These are phyloP conservation scores for Phialophora macrospora DNA, from an alignment of 2,329 filamentous ascomycete species.

Conservation along the genomic window DNA sequence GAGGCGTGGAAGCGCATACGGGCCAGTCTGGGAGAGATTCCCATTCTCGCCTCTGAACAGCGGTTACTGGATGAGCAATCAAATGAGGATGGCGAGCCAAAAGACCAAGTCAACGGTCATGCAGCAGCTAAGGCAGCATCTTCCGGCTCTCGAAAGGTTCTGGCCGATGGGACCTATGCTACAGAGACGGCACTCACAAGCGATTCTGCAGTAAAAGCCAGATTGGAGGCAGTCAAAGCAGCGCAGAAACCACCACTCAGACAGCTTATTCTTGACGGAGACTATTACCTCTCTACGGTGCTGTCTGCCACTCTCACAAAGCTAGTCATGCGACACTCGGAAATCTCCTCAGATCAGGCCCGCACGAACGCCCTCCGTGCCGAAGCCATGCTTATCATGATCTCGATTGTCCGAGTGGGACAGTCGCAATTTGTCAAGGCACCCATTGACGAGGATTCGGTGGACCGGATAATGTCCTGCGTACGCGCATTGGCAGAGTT, in stretches of 20 bases:
- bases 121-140: conserved; percentile 72
- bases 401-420: conserved; percentile 95
- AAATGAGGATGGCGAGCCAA: conserved; percentile 67
- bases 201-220: conserved; percentile 84
- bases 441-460: conserved; percentile 94
- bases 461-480: conserved; percentile 98
- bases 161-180: conserved; percentile 96
- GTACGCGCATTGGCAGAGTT: conserved; percentile 92
- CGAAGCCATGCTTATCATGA: conserved; percentile 99
- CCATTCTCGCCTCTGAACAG: conserved; percentile 93
- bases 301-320: conserved; percentile 96
- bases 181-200: conserved; percentile 96
- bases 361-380: conserved; percentile 93
- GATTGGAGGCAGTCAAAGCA: conserved; percentile 93
- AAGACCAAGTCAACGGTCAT: conserved; percentile 78
- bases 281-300: conserved; percentile 94
- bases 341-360: conserved; percentile 82
- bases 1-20: conserved; percentile 97
- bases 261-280: conserved; percentile 93
- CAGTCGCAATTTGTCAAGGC: conserved; percentile 99
- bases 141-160: conserved; percentile 79
- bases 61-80: conserved; percentile 81
- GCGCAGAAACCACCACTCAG: conserved; percentile 94
- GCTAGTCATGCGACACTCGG: conserved; percentile 94
- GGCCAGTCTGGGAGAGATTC: conserved; percentile 92